A percentile compares a stretch with the other conserved stretches of the same genome.
Evolutionary conservation across 805 yeast genomes (phyloP).

Genomic region (Kuraishia hungarica): DNA sequence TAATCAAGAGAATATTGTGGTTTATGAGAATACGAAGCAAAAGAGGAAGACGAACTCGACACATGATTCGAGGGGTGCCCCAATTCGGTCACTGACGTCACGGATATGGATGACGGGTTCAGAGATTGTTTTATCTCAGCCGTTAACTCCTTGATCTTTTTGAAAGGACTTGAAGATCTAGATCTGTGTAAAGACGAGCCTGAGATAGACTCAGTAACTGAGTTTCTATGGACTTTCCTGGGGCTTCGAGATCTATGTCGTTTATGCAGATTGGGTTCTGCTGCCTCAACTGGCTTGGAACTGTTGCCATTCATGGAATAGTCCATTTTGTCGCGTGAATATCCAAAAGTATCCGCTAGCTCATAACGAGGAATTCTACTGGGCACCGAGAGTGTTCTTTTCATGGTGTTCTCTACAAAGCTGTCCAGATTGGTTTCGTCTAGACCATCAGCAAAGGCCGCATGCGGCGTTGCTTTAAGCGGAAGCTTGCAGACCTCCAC

Average conservation of each 20-base stretch:
- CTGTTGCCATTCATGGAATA: background rate
- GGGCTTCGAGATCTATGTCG: background rate
- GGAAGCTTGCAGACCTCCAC: background rate
- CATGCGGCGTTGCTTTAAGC: background rate
- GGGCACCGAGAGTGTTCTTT: background rate
- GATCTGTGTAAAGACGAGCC: background rate
- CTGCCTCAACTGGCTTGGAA: background rate
- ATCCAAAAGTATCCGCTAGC: background rate
- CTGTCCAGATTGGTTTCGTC: background rate
- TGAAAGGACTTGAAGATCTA: background rate
- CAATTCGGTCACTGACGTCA: too few relatives aligned
- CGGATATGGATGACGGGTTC: background rate
- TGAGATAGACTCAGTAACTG: background rate
- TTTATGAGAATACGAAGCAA: background rate
- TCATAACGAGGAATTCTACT: background rate
- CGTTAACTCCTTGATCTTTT: background rate
- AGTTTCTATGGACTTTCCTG: background rate
- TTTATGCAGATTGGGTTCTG: background rate
- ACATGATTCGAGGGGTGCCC: background rate
- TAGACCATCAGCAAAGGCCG: background rate
- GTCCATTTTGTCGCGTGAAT: background rate
- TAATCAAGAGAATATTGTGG: background rate
- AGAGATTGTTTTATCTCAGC: background rate
- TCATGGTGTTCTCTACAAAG: conserved; percentile 1
- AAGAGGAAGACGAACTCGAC: background rate